Evolutionary conservation across 768 basidiomycete species (phyloP).

Genomic region (Lactarius pseudohatsudake): DNA sequence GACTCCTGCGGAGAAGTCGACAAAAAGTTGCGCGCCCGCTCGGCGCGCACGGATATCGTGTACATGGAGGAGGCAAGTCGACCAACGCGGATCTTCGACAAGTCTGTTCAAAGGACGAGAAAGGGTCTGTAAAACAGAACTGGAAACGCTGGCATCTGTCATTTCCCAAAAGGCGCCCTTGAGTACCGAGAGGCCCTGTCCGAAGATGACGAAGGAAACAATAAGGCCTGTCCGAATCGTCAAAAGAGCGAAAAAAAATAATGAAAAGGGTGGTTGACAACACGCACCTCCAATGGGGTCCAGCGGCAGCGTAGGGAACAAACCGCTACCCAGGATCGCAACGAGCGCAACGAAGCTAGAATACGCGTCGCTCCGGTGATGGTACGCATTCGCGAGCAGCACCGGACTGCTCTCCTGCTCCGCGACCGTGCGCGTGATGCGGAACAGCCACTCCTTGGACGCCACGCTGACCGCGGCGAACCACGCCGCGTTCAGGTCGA

Average conservation of each 20-base stretch:
- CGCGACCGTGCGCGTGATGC: conserved; percentile 86
- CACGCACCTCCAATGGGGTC: conserved; percentile 89
- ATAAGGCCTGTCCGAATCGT: conserved; percentile 55
- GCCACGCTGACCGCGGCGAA: conserved; percentile 82
- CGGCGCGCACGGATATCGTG: conserved; percentile 68
- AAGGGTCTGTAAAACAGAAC: conserved; percentile 57
- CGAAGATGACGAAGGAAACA: conserved; percentile 87
- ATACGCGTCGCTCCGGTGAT: conserved; percentile 97
- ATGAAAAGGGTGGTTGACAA: conserved; percentile 14
- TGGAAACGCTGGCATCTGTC: conserved; percentile 70
- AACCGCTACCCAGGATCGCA: conserved; percentile 89
- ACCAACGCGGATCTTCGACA: background rate
- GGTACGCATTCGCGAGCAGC: conserved; percentile 91
- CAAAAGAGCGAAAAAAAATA: background rate
- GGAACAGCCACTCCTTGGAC: conserved; percentile 91
- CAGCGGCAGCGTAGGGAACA: conserved; percentile 80
- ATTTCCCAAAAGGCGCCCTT: conserved; percentile 75
- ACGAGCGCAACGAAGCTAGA: conserved; percentile 88
- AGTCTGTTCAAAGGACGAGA: conserved; percentile 43
- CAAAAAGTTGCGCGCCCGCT: conserved; percentile 76
- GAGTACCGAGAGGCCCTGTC: conserved; percentile 70
- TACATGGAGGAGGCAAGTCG: conserved; percentile 41
- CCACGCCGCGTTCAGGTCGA: conserved; percentile 97
- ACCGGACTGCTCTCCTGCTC: conserved; percentile 90
- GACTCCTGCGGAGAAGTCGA: conserved; percentile 80